phyloP scores from a whole-genome alignment of 345 rosid species.

The Eucalyptus cloeziana region DNA sequence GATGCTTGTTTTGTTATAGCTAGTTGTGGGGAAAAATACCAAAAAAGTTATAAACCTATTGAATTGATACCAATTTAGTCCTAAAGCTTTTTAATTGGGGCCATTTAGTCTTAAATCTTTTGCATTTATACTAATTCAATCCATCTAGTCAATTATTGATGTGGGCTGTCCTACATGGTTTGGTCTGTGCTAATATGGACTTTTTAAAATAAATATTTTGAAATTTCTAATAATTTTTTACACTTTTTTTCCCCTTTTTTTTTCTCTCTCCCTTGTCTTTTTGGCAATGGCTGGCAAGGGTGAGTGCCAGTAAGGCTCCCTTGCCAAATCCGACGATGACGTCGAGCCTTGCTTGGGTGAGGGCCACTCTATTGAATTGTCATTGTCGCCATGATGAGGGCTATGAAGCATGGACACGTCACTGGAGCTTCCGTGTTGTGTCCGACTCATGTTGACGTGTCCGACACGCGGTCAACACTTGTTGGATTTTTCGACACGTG shows the following conservation, averaged over 20 bases:
- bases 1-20: background rate
- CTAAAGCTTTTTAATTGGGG: too few relatives aligned
- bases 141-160: background rate
- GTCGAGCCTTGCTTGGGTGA: background rate
- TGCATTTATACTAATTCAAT: background rate
- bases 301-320: background rate
- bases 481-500: too few relatives aligned
- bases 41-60: too few relatives aligned
- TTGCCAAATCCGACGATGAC: background rate
- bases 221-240: too few relatives aligned
- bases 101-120: too few relatives aligned
- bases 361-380: background rate
- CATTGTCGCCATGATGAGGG: background rate
- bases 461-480: too few relatives aligned
- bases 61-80: too few relatives aligned
- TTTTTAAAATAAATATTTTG: too few relatives aligned
- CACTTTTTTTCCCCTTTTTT: too few relatives aligned
- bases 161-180: background rate
- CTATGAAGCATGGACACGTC: too few relatives aligned
- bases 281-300: background rate
- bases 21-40: background rate
- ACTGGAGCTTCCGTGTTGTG: too few relatives aligned
- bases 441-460: too few relatives aligned
- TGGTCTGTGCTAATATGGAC: background rate
- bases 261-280: background rate